These are phyloP conservation scores for Malassezia yamatoensis DNA, from an alignment of 1,284 basidiomycete genomes.

Conservation along the genomic window DNA sequence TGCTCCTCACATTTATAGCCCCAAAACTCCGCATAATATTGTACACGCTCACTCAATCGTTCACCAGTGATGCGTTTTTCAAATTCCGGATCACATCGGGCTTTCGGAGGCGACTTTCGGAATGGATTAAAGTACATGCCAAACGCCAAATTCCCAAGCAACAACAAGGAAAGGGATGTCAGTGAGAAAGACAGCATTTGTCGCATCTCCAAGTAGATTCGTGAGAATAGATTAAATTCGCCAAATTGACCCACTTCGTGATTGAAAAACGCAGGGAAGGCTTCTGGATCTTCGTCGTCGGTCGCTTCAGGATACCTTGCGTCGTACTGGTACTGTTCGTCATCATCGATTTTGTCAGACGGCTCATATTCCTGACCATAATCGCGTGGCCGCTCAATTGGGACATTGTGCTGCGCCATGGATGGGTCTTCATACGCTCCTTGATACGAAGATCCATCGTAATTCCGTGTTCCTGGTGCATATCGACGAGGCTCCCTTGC, in stretches of 20 bases:
- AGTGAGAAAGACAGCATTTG: slow-evolving; percentile 33
- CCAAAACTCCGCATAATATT: slow-evolving; percentile 47
- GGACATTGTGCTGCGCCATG: neutral
- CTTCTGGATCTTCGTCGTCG: neutral
- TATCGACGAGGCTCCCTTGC: neutral
- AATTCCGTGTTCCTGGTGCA: neutral
- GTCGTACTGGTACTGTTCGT: slow-evolving; percentile 2
- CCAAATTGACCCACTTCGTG: slow-evolving; percentile 42
- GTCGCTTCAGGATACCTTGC: neutral
- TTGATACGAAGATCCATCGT: neutral
- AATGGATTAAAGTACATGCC: slow-evolving; percentile 40
- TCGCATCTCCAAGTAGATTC: slow-evolving; percentile 29
- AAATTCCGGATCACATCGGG: slow-evolving; percentile 41
- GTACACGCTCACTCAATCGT: slow-evolving; percentile 33
- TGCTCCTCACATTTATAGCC: slow-evolving; percentile 48
- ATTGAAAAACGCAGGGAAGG: slow-evolving; percentile 35
- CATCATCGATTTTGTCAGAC: neutral
- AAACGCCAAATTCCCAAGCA: slow-evolving; percentile 31
- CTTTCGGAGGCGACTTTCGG: slow-evolving; percentile 31
- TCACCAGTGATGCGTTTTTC: slow-evolving; percentile 46
- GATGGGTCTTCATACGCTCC: neutral
- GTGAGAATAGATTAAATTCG: slow-evolving; percentile 27
- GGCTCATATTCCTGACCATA: neutral
- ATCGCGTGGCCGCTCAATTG: neutral
- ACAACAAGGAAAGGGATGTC: slow-evolving; percentile 22